Conservation (phyloP, 306 rosid species). For the Elaeagnus macrophylla region DNA sequence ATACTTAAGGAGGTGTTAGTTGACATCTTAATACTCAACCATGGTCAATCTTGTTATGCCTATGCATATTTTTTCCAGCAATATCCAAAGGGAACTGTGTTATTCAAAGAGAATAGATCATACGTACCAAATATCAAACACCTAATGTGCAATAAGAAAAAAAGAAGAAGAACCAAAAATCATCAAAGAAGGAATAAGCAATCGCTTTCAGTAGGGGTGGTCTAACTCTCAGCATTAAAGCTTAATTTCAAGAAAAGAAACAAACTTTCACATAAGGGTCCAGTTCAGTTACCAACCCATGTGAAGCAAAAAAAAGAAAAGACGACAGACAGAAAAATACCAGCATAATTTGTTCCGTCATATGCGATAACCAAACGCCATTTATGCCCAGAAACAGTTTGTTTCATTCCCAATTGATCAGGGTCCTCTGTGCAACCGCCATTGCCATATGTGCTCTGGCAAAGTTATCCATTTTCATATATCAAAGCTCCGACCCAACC, state of each 20-base stretch:
- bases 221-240: too few species aligned
- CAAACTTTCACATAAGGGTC: neutral
- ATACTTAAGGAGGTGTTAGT: too few species aligned
- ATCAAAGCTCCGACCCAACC: neutral
- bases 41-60: too few species aligned
- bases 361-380: conserved; percentile 81
- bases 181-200: too few species aligned
- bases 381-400: conserved; percentile 32
- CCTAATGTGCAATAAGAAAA: too few species aligned
- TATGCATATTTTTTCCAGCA: too few species aligned
- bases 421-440: conserved; percentile 19
- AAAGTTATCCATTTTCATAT: neutral
- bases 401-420: conserved; percentile 16
- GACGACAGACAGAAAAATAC: conserved; percentile 18
- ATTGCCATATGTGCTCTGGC: conserved; percentile 26
- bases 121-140: too few species aligned
- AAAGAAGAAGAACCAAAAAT: too few species aligned
- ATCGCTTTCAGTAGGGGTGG: too few species aligned
- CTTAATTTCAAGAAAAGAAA: neutral
- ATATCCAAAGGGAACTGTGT: too few species aligned
- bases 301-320: neutral
- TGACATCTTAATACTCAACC: too few species aligned
- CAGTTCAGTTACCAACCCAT: neutral
- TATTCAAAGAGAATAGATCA: too few species aligned
- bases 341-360: conserved; percentile 76